Percentiles rank a stretch among this genome's conserved stretches.
phyloP scores from a whole-genome alignment of 768 basidiomycete genomes.

The Cantharellus cinnabarinus region DNA sequence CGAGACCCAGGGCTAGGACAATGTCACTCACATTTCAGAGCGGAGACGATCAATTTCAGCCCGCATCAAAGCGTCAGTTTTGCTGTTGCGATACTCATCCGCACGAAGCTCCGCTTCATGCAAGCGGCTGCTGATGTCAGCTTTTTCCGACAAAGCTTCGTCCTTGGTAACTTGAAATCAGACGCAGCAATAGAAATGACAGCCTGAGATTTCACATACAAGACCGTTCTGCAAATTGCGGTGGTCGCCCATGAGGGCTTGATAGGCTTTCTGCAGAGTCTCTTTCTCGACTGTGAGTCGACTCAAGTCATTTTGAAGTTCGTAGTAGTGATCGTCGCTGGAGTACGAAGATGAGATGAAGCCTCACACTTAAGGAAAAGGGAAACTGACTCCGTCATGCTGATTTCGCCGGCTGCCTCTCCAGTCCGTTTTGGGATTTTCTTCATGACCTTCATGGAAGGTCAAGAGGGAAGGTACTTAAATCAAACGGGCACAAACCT shows the following conservation, averaged over 20 bases:
- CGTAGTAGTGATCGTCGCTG: slow-evolving; percentile 80
- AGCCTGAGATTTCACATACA: slow-evolving; percentile 8
- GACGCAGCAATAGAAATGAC: background rate
- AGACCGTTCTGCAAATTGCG: slow-evolving; percentile 48
- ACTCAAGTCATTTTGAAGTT: slow-evolving; percentile 60
- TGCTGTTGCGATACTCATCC: slow-evolving; percentile 41
- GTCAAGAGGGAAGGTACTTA: slow-evolving; percentile 36
- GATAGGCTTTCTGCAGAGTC: slow-evolving; percentile 64
- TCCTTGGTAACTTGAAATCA: slow-evolving; percentile 22
- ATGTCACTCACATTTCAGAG: slow-evolving; percentile 53
- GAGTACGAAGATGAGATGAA: slow-evolving; percentile 6
- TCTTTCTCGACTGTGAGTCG: slow-evolving; percentile 69
- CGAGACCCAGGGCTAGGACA: slow-evolving; percentile 2
- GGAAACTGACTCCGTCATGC: slow-evolving; percentile 48
- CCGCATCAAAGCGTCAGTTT: slow-evolving; percentile 55
- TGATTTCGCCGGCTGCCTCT: slow-evolving; percentile 25
- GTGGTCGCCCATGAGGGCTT: slow-evolving; percentile 55
- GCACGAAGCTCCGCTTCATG: slow-evolving; percentile 37
- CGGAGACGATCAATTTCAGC: slow-evolving; percentile 68
- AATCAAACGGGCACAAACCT: slow-evolving; percentile 27
- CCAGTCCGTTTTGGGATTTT: background rate
- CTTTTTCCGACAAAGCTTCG: slow-evolving; percentile 56
- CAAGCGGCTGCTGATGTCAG: slow-evolving; percentile 47
- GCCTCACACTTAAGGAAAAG: background rate
- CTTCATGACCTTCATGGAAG: slow-evolving; percentile 22